phyloP scores from a whole-genome alignment of 1,139 yeast species.

The Scheffersomyces lignicola region DNA sequence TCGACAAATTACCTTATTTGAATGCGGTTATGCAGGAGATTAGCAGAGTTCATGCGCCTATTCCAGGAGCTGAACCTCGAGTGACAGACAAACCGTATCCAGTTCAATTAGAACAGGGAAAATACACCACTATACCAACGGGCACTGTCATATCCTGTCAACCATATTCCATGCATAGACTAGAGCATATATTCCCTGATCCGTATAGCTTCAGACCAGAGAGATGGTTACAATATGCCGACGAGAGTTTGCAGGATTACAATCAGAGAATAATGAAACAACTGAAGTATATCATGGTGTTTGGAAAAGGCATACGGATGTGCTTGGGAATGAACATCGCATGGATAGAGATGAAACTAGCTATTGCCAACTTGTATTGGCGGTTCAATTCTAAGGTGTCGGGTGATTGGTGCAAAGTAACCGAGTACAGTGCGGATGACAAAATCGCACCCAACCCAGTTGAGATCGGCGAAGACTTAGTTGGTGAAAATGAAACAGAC shows the following conservation, averaged over 20 bases:
- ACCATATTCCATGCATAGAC: constrained; percentile 66
- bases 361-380: constrained; percentile 55
- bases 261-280: constrained; percentile 41
- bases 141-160: constrained; percentile 63
- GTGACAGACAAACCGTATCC: constrained; percentile 34
- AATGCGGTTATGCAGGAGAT: constrained; percentile 61
- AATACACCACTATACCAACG: constrained; percentile 40
- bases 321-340: constrained; percentile 75
- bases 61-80: constrained; percentile 76
- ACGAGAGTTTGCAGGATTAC: constrained; percentile 35
- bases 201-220: constrained; percentile 58
- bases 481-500: constrained; percentile 29
- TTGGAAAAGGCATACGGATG: constrained; percentile 77
- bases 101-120: constrained; percentile 19
- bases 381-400: constrained; percentile 40
- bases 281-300: constrained; percentile 61
- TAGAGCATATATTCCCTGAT: constrained; percentile 46
- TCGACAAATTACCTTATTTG: constrained; percentile 55
- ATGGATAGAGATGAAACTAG: constrained; percentile 62
- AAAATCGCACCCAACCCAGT: constrained; percentile 5
- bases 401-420: constrained; percentile 44
- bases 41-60: constrained; percentile 63
- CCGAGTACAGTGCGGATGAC: constrained; percentile 14
- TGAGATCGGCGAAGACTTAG: constrained; percentile 6
- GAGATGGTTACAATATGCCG: constrained; percentile 52